Conservation (phyloP, 2,329 filamentous ascomycete species). For the Phialemonium atrogriseum region DNA sequence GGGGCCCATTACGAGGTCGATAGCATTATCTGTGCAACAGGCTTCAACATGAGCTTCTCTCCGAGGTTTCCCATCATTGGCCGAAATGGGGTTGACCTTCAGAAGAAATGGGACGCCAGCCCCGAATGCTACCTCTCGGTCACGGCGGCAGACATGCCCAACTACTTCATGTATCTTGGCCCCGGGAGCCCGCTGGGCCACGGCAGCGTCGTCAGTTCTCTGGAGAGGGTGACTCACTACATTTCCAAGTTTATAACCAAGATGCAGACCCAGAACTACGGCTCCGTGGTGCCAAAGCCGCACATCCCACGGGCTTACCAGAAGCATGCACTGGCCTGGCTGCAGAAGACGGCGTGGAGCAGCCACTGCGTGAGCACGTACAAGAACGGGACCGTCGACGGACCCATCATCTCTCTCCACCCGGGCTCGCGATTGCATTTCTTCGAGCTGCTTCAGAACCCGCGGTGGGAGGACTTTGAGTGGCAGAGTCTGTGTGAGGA, state of each 20-base stretch:
- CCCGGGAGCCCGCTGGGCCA: slow-evolving; percentile 12
- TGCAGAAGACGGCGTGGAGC: slow-evolving; percentile 4
- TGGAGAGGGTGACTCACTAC: slow-evolving; percentile 10
- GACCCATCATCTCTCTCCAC: slow-evolving; percentile 7
- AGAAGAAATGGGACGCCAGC: slow-evolving; percentile 39
- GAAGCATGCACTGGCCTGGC: slow-evolving; percentile 1
- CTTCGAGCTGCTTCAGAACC: slow-evolving; percentile 9
- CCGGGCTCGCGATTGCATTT: slow-evolving; percentile 12
- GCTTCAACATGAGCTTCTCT: slow-evolving; percentile 14
- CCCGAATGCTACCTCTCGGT: slow-evolving; percentile 46
- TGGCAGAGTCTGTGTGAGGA: slow-evolving; percentile 3
- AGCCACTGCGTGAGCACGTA: slow-evolving; percentile 9
- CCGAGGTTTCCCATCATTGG: slow-evolving; percentile 28
- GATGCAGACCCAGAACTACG: slow-evolving; percentile 11
- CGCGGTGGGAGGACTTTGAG: slow-evolving; percentile 16
- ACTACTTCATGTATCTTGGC: slow-evolving; percentile 48
- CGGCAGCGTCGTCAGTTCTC: slow-evolving; percentile 8
- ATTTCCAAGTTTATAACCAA: slow-evolving; percentile 2
- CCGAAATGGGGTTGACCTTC: neutral
- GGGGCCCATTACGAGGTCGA: slow-evolving; percentile 19
- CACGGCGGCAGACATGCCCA: slow-evolving; percentile 46
- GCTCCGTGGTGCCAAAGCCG: slow-evolving; percentile 1
- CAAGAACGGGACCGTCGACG: slow-evolving; percentile 8
- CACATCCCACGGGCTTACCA: slow-evolving; percentile 5
- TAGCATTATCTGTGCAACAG: slow-evolving; percentile 24